Conservation (phyloP, 2,329 filamentous ascomycete genomes). For the Lachnellula occidentalis region DNA sequence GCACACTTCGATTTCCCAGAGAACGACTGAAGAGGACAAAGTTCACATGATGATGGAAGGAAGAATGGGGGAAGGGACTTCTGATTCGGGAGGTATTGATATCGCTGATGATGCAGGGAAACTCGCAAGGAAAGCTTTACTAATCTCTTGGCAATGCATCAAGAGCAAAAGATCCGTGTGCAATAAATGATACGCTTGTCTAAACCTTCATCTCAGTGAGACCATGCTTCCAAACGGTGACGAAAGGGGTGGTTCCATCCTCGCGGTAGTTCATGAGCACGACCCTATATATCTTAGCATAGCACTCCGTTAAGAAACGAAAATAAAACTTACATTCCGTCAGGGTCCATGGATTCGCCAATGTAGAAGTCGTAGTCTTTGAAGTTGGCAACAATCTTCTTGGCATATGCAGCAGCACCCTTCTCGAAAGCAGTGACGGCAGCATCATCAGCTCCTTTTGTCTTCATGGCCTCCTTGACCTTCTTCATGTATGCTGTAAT, state of each 20-base stretch:
- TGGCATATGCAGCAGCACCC: slow-evolving; percentile 67
- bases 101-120: neutral
- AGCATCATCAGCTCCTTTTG: slow-evolving; percentile 55
- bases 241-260: slow-evolving; percentile 85
- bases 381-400: slow-evolving; percentile 77
- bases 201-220: slow-evolving; percentile 89
- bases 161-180: slow-evolving; percentile 4
- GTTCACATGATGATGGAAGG: neutral
- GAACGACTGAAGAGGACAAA: neutral
- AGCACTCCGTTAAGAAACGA: slow-evolving; percentile 4
- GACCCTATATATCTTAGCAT: slow-evolving; percentile 50
- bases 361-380: slow-evolving; percentile 95
- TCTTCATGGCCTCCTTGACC: slow-evolving; percentile 66
- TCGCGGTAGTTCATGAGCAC: slow-evolving; percentile 96
- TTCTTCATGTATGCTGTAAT: slow-evolving; percentile 83
- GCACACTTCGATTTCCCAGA: neutral
- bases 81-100: neutral
- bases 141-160: slow-evolving; percentile 1
- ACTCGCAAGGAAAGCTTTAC: slow-evolving; percentile 3
- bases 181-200: slow-evolving; percentile 20
- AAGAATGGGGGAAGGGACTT: neutral
- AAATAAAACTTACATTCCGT: slow-evolving; percentile 75
- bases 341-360: slow-evolving; percentile 86
- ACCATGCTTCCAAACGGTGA: slow-evolving; percentile 94
- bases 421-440: slow-evolving; percentile 75